Percentiles rank a stretch among this genome's conserved stretches.
phyloP scores from a whole-genome alignment of 2,329 filamentous ascomycete genomes.

The Cercospora sp. region DNA sequence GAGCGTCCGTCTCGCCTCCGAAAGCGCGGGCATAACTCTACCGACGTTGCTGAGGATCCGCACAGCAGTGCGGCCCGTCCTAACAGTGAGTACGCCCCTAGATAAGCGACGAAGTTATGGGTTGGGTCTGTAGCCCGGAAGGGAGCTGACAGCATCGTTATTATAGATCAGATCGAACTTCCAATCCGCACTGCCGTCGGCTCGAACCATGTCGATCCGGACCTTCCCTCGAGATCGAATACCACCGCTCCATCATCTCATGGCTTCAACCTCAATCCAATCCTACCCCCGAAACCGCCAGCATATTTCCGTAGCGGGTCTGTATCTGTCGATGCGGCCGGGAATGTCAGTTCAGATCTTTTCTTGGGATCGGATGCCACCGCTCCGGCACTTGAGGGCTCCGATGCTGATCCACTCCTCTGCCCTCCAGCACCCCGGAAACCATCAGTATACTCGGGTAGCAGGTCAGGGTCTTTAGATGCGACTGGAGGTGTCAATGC shows the following conservation, averaged over 20 bases:
- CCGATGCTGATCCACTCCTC: neutral
- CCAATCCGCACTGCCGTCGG: neutral
- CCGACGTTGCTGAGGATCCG: neutral
- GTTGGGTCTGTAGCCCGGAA: rapidly evolving
- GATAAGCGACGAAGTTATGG: neutral
- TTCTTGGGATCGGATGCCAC: neutral
- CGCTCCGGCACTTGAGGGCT: no score
- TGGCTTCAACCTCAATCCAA: neutral
- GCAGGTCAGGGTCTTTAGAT: no score
- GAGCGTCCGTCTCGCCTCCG: neutral
- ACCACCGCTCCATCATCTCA: neutral
- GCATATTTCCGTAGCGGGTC: no score
- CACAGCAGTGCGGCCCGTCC: neutral
- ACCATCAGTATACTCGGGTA: neutral
- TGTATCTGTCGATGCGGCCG: neutral
- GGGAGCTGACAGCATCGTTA: neutral
- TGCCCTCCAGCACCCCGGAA: neutral
- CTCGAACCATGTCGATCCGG: neutral
- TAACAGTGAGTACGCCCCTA: neutral
- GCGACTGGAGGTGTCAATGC: no score
- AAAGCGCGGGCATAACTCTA: neutral
- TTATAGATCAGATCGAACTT: neutral
- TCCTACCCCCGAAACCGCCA: no score
- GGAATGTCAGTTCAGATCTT: neutral
- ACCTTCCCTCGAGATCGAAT: neutral